Base-by-base conservation (phyloP, 176 grass and related monocot genomes). In the Themeda triandra region DNA sequence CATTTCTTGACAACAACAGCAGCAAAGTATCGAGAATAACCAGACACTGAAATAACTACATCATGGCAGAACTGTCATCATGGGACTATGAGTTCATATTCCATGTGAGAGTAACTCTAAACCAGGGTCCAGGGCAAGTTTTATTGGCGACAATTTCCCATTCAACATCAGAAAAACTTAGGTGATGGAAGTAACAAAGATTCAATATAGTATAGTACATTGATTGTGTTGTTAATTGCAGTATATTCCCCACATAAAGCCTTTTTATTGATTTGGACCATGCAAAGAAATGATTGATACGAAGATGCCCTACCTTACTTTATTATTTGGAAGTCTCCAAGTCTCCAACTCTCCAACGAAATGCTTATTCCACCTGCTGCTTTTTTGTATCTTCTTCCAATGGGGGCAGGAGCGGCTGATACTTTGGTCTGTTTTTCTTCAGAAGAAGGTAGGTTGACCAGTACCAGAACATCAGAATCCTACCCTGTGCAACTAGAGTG, bases 381-480 rank as follows among this genome's bases (percentile, higher is more conserved):
- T 90, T 83, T 68, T 29, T 48, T 79, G 83, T 51, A 63, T 91
- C 77, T 62, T 86, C 71, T 21, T 87, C 62, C 9, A 79, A 30
- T 1, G 92, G 91, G 1, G 89, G 76, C 27, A 95, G 67, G 39
- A 98, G 87, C 45, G 81, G 87, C 86, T 98, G 96, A 77, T 95
- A 98, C 86, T 89, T 98, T 1, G 93, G 86, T 74, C 83, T 94
- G 78, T 98, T 98, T 82, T 89, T 93, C 89, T 92, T 98, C 29
- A 98, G 86, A 73, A 98, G 88, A 36, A 98, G 69, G 77, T 98
- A 98, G 44, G 96, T 98, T 40, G 86, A 80, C 86, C 93, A 98
- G 71, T 95, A 95, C 91, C 93, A 95, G 73, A 95, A 95, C 87
- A 98, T 84, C 58, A 98, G 78, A 77, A 98, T 95, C 66, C 96